Evolutionary conservation across 164 flowering plant genomes (phyloP).

Genomic region (Hamamelis virginiana): DNA sequence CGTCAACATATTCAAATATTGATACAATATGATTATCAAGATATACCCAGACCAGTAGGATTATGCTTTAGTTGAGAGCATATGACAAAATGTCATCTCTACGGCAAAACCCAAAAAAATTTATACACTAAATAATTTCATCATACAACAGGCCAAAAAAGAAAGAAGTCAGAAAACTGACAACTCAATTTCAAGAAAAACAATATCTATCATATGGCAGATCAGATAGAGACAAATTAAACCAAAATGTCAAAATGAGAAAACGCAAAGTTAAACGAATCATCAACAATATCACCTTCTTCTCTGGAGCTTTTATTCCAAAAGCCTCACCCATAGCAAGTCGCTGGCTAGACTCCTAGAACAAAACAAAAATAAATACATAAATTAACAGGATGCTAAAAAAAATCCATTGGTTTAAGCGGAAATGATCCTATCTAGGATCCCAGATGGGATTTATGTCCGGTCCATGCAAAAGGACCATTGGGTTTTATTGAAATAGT

Average conservation of each 20-base stretch:
- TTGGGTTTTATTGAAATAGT: too few relatives aligned
- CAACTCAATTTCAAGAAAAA: background rate
- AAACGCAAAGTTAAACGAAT: background rate
- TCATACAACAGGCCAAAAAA: background rate
- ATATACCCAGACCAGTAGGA: too few relatives aligned
- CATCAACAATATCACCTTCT: constrained; percentile 52
- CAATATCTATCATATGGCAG: background rate
- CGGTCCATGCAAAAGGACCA: too few relatives aligned
- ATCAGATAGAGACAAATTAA: constrained; percentile 2
- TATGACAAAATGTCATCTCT: too few relatives aligned
- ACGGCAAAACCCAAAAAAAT: background rate
- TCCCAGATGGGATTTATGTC: too few relatives aligned
- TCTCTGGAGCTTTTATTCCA: constrained; percentile 81
- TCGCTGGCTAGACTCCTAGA: constrained; percentile 79
- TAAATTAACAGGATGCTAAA: too few relatives aligned
- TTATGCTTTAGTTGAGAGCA: too few relatives aligned
- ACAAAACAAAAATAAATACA: background rate
- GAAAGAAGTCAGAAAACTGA: background rate
- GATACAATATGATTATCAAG: too few relatives aligned
- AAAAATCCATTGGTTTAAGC: constrained; percentile 6
- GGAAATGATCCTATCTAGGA: background rate
- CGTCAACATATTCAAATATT: too few relatives aligned
- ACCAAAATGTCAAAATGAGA: background rate
- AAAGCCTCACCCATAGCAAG: constrained; percentile 94
- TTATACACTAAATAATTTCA: background rate